Conservation (phyloP, 768 basidiomycete genomes). For the Cantharellus cinnabarinus region DNA sequence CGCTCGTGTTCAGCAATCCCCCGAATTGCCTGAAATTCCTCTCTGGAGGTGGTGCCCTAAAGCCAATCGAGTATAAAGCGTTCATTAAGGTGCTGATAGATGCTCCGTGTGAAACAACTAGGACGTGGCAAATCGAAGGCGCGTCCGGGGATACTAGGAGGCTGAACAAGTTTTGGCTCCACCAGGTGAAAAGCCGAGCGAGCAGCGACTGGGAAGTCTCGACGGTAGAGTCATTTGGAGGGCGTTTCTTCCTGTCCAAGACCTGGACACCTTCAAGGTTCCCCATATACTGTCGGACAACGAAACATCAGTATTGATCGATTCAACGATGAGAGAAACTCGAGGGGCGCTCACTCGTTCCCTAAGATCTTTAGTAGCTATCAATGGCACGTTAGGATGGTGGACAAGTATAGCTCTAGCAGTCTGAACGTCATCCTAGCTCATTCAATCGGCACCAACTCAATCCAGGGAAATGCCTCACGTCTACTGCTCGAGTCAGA, state of each 20-base stretch:
- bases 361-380: background rate
- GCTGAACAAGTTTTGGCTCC: background rate
- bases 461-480: constrained; percentile 7
- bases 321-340: background rate
- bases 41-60: too few species aligned
- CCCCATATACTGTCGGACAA: background rate
- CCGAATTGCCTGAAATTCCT: too few species aligned
- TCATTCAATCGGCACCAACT: background rate
- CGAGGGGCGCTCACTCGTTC: background rate
- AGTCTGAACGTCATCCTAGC: constrained; percentile 3
- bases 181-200: background rate
- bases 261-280: background rate
- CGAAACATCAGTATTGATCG: background rate
- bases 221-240: background rate
- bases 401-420: constrained; percentile 3
- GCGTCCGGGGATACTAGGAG: background rate
- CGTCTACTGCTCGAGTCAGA: constrained; percentile 15
- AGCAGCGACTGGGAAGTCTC: background rate
- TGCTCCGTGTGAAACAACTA: background rate
- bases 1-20: too few species aligned
- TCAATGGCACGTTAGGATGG: constrained; percentile 1
- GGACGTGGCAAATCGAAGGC: background rate
- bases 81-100: background rate
- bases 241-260: background rate
- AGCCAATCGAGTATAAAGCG: too few species aligned